Base-by-base conservation (phyloP, 83 land plant species). In the Thuja plicata region DNA sequence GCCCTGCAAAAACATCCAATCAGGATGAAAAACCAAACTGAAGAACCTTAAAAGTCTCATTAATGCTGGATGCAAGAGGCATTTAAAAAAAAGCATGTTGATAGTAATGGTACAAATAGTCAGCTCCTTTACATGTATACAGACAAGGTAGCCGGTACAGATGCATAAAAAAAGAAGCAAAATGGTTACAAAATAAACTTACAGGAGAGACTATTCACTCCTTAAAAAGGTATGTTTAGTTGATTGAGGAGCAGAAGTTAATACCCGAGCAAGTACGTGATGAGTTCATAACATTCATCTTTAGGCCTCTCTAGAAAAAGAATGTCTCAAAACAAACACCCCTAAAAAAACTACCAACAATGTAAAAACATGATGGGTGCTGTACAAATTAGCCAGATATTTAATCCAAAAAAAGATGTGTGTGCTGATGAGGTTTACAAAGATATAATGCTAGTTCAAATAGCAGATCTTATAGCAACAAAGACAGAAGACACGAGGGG, bases 1-100 rank as follows among this genome's bases (percentile, higher is more conserved):
- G 13, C 94, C 94, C 88, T 93, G 90, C 88, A 40, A n/a, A n/a
- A 3, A 16, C 41, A 27, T 87, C 35, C 30, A 66, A 77, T 45
- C 40, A 55, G 32, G 62, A 43, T 81, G 27, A 24, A 9, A 81
- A 43, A 41, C 30, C 46, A 24, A 27, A 81, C 50, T 81, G 4
- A 43, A 37, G 80, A 77, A 77, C 3, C 80, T 34, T 35, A 81
- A 81, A 81, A 81, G 84, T 46, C 50, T 41, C 84, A 81, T 30
- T 81, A 27, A 15, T 54, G 19, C 84, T 41, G 11, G 9, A 38
- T 80, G 41, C 48, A 21, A 17, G 70, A 66, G 73, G 27, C 84
- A 81, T 43, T 15, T 15, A 80, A 81, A 21, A 41, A n/a, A 41
- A 81, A 41, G n/a, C 11, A 12, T 45, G 24, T 27, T 43, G 84